Base-by-base conservation (phyloP, 257 asterid genomes). In the Fraxinus anomala region DNA sequence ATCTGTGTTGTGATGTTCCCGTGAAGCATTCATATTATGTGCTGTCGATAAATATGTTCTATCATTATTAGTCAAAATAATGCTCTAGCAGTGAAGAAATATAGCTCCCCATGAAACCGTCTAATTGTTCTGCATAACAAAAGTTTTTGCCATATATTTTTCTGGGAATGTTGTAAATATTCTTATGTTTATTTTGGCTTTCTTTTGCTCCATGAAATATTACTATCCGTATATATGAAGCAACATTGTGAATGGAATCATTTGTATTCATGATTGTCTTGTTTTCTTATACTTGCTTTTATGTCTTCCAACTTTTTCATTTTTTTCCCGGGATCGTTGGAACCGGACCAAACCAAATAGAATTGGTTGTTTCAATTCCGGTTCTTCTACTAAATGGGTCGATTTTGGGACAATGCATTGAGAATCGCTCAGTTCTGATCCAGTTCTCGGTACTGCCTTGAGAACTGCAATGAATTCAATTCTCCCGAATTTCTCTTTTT, bases 1-100 rank as follows among this genome's bases (percentile, higher is more conserved):
- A 56, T 81, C 82, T 61, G 83, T 66, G 79, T 75, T 72, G 51
- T 86, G 78, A 87, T 85, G 68, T 73, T 77, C 39, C 23, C 40
- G 30, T 68, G 74, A 47, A 67, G 68, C 28, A 14, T 26, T 51
- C 59, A 13, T 40, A 74, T 37, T 68, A 37, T 37, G 7, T 37
- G 11, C 42, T 37, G 59, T 16, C 59, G 6, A 14, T 49, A 16
- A 16, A 16, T 49, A 49, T 3, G 1, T 49, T 49, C 61, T 37
- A 5, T 49, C 23, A 14, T 17, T 1, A 16, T 42, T 37, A 37
- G 11, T 37, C 11, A 37, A 7, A 30, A 28, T 28, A 28, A 28
- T 28, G 21, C 61, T 49, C 8, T 49, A 49, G 5, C 6, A 3
- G 19, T 49, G 61, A 49, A 49, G 61, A 49, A 49, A 16, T 3